phyloP scores from a whole-genome alignment of 2,329 filamentous ascomycete genomes.

The Colletotrichum acutatum region DNA sequence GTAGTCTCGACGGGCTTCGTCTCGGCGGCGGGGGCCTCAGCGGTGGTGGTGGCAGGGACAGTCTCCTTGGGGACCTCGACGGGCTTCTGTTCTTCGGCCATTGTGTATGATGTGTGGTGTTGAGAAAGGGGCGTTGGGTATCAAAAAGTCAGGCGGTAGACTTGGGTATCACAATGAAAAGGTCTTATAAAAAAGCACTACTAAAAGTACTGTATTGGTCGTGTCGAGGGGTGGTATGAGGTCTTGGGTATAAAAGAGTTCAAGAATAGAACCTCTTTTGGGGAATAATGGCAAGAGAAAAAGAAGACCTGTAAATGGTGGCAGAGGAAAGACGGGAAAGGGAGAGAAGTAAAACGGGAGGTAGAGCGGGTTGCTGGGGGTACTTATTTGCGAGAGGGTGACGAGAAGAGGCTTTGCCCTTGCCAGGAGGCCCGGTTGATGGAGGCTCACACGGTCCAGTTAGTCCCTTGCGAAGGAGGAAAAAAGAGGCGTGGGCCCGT shows the following conservation, averaged over 20 bases:
- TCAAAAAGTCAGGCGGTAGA: constrained; percentile 50
- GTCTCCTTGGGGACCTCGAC: constrained; percentile 68
- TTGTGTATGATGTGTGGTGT: constrained; percentile 57
- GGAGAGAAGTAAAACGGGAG: constrained; percentile 44
- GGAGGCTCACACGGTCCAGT: constrained; percentile 32
- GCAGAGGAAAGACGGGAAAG: constrained; percentile 44
- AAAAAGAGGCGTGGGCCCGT: constrained; percentile 34
- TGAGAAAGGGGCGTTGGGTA: constrained; percentile 49
- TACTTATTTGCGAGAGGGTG: constrained; percentile 51
- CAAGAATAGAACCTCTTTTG: constrained; percentile 45
- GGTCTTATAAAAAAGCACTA: constrained; percentile 51
- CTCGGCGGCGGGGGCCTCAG: constrained; percentile 52
- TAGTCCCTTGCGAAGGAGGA: constrained; percentile 26
- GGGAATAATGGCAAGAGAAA: constrained; percentile 42
- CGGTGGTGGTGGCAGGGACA: constrained; percentile 51
- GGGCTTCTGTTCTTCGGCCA: constrained; percentile 81
- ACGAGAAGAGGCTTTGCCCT: constrained; percentile 33
- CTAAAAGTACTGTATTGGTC: constrained; percentile 41
- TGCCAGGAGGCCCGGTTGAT: constrained; percentile 31
- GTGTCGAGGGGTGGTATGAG: constrained; percentile 4
- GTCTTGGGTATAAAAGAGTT: constrained; percentile 39
- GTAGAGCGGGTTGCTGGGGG: constrained; percentile 43
- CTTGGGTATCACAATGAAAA: constrained; percentile 64
- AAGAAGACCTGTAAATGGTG: constrained; percentile 42
- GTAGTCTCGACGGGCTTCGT: constrained; percentile 44